Percentiles rank a stretch among this genome's conserved stretches.
Conservation (phyloP, 306 rosid species). For the Fragaria iinumae region DNA sequence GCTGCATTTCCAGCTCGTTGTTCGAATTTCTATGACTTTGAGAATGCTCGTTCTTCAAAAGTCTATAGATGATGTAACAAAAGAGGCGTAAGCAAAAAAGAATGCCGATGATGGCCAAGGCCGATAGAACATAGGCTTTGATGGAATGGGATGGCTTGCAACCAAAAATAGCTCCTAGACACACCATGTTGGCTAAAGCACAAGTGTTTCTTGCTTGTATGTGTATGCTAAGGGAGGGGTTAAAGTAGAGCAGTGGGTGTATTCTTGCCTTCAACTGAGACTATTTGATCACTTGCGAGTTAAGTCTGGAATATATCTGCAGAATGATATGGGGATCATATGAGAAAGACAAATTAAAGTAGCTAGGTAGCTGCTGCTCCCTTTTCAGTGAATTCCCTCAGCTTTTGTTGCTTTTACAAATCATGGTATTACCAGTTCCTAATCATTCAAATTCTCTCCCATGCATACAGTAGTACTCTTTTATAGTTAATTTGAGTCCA, state of each 20-base stretch:
- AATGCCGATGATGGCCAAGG: slow-evolving; percentile 37
- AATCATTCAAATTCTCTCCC: background rate
- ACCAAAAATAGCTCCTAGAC: slow-evolving; percentile 34
- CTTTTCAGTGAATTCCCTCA: slow-evolving; percentile 5
- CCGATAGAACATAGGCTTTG: slow-evolving; percentile 31
- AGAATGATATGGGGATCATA: background rate
- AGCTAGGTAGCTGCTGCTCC: background rate
- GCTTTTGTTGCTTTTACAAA: slow-evolving; percentile 10
- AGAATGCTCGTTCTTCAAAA: slow-evolving; percentile 14
- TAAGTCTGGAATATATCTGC: slow-evolving; percentile 27
- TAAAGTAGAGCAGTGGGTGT: slow-evolving; percentile 15
- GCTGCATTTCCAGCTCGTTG: slow-evolving; percentile 23
- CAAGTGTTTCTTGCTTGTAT: background rate
- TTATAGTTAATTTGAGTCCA: background rate
- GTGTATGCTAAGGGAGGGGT: background rate
- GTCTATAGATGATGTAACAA: slow-evolving; percentile 23
- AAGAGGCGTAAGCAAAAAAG: slow-evolving; percentile 36
- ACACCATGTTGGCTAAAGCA: slow-evolving; percentile 39
- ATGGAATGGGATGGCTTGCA: slow-evolving; percentile 31
- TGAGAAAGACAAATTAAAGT: background rate
- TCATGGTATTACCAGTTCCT: background rate
- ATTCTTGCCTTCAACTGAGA: slow-evolving; percentile 34
- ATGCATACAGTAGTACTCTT: background rate
- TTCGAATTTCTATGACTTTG: background rate
- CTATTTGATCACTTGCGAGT: slow-evolving; percentile 27